These are phyloP conservation scores for Lodderomyces theae DNA, from an alignment of 1,139 yeast species.

Conservation along the genomic window DNA sequence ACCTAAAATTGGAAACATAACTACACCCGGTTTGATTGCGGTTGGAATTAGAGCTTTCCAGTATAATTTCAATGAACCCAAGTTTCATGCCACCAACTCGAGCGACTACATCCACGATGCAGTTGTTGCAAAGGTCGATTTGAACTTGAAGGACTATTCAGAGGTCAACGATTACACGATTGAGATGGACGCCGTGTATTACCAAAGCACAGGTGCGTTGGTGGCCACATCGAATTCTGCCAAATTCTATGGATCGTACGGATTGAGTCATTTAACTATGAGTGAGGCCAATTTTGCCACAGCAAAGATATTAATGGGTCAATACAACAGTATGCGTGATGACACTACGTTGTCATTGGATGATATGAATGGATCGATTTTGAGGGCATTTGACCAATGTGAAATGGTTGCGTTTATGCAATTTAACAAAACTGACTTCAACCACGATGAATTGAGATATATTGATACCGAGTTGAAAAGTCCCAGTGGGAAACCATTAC, in stretches of 20 bases:
- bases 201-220: constrained; percentile 66
- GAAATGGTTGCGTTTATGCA: constrained; percentile 73
- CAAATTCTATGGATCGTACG: constrained; percentile 65
- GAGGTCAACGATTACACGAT: constrained; percentile 47
- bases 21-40: constrained; percentile 27
- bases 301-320: constrained; percentile 36
- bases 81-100: constrained; percentile 15
- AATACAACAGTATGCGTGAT: constrained; percentile 41
- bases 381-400: constrained; percentile 50
- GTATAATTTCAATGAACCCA: constrained; percentile 24
- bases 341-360: constrained; percentile 35
- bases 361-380: constrained; percentile 37
- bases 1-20: constrained; percentile 29
- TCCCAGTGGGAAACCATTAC: constrained; percentile 78
- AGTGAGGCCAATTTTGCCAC: constrained; percentile 41
- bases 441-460: constrained; percentile 49
- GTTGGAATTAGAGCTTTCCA: constrained; percentile 23
- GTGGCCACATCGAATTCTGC: constrained; percentile 65
- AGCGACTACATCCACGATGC: constrained; percentile 29
- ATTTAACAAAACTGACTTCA: constrained; percentile 55
- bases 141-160: constrained; percentile 34
- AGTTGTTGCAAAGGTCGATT: constrained; percentile 25
- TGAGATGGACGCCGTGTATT: constrained; percentile 64
- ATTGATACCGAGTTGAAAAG: constrained; percentile 69
- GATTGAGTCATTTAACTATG: constrained; percentile 56